phyloP scores from a whole-genome alignment of 1,284 basidiomycete genomes.

The Waitea zeae region DNA sequence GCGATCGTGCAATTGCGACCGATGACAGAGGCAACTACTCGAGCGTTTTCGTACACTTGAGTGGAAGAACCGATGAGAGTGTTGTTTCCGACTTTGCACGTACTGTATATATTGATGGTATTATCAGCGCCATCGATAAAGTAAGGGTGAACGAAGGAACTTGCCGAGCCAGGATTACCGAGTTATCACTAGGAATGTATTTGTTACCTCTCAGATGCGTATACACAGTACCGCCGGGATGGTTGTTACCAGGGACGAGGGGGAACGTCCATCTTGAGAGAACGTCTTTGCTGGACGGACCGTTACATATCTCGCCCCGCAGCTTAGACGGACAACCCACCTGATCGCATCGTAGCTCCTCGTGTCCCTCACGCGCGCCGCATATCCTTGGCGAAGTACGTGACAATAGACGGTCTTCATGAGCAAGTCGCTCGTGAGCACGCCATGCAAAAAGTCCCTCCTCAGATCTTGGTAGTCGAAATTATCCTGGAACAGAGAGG shows the following conservation, averaged over 20 bases:
- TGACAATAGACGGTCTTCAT: conserved; percentile 93
- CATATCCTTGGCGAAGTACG: conserved; percentile 72
- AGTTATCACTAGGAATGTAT: conserved; percentile 66
- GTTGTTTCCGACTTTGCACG: conserved; percentile 71
- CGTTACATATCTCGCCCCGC: conserved; percentile 1
- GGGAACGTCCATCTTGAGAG: conserved; percentile 89
- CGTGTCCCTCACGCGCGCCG: conserved; percentile 79
- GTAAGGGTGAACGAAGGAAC: conserved; percentile 8
- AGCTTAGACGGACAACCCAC: conserved; percentile 22
- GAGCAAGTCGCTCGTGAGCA: conserved; percentile 87
- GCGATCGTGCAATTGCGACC: conserved; percentile 61
- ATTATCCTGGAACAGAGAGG: conserved; percentile 95
- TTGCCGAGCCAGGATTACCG: conserved; percentile 62
- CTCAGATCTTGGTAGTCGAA: conserved; percentile 94
- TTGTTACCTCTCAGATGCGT: conserved; percentile 75
- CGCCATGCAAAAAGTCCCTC: conserved; percentile 89
- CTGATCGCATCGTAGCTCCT: conserved; percentile 80
- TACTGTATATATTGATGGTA: conserved; percentile 29
- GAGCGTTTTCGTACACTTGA: conserved; percentile 42
- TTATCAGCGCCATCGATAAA: too few species aligned
- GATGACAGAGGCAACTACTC: conserved; percentile 56
- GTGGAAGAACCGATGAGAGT: conserved; percentile 67
- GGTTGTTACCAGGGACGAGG: conserved; percentile 84
- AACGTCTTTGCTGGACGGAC: conserved; percentile 68
- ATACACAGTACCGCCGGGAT: conserved; percentile 67